Evolutionary conservation across 1,139 yeast genomes (phyloP).

Genomic region (Saccharomyces hybrid): DNA sequence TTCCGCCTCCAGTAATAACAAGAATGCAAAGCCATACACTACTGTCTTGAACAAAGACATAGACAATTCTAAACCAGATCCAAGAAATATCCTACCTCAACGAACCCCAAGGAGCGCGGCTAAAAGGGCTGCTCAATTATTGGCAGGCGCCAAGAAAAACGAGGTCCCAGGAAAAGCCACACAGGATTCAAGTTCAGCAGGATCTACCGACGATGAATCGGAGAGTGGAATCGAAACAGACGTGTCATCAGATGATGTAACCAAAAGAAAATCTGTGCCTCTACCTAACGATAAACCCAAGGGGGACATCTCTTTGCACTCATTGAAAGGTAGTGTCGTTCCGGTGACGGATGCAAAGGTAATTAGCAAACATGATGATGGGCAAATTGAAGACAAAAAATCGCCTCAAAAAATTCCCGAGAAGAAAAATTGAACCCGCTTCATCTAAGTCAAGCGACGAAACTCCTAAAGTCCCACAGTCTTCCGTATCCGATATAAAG

Average conservation of each 20-base stretch:
- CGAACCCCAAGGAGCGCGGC: slow-evolving; percentile 28
- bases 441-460: neutral
- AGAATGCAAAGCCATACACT: slow-evolving; percentile 25
- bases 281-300: neutral
- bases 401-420: neutral
- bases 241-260: slow-evolving; percentile 21
- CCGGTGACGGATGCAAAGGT: neutral
- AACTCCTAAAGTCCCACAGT: neutral
- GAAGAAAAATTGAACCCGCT: neutral
- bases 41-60: slow-evolving; percentile 31
- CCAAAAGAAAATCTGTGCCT: slow-evolving; percentile 12
- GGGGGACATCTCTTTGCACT: neutral
- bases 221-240: slow-evolving; percentile 27
- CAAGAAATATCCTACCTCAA: slow-evolving; percentile 26
- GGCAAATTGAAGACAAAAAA: neutral
- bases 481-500: neutral
- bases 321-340: neutral
- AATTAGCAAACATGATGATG: neutral
- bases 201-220: slow-evolving; percentile 12
- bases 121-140: slow-evolving; percentile 24
- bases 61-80: slow-evolving; percentile 30
- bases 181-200: neutral
- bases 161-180: slow-evolving; percentile 8
- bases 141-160: slow-evolving; percentile 13
- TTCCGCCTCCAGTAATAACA: slow-evolving; percentile 5